Evolutionary conservation across 176 grass and related monocot species (phyloP).

Genomic region (Oryza australiensis): DNA sequence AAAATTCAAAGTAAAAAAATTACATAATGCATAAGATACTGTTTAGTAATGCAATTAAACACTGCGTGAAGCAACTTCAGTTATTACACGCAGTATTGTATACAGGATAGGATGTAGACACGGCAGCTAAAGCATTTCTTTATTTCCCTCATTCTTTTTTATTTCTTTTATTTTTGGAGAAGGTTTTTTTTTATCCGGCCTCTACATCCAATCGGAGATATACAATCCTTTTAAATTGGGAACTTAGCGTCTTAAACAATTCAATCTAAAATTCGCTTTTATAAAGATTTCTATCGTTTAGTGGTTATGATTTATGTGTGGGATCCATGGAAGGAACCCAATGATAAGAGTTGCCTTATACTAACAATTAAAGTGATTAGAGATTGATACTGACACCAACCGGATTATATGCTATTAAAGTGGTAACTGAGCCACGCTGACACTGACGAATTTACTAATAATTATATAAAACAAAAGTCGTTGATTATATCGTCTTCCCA

Average conservation of each 20-base stretch:
- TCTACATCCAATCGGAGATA: too few relatives aligned
- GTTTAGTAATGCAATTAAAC: neutral
- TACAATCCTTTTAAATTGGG: too few relatives aligned
- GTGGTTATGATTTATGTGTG: neutral
- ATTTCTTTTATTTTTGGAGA: too few relatives aligned
- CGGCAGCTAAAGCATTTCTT: neutral
- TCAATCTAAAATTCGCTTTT: too few relatives aligned
- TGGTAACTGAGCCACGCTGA: neutral
- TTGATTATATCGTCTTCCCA: neutral
- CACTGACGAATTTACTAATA: neutral
- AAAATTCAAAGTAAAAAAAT: neutral
- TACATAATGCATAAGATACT: neutral
- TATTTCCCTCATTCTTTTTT: too few relatives aligned
- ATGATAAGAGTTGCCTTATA: neutral
- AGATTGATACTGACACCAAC: neutral
- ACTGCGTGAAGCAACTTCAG: neutral
- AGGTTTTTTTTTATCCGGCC: too few relatives aligned
- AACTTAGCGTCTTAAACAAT: too few relatives aligned
- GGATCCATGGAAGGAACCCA: too few relatives aligned
- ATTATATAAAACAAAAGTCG: neutral
- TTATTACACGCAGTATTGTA: neutral
- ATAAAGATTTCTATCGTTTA: too few relatives aligned
- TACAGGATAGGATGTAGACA: neutral
- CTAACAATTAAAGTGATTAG: neutral
- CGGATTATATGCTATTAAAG: neutral